phyloP scores from a whole-genome alignment of 2,329 filamentous ascomycete genomes.

The Huntiella abstrusa region DNA sequence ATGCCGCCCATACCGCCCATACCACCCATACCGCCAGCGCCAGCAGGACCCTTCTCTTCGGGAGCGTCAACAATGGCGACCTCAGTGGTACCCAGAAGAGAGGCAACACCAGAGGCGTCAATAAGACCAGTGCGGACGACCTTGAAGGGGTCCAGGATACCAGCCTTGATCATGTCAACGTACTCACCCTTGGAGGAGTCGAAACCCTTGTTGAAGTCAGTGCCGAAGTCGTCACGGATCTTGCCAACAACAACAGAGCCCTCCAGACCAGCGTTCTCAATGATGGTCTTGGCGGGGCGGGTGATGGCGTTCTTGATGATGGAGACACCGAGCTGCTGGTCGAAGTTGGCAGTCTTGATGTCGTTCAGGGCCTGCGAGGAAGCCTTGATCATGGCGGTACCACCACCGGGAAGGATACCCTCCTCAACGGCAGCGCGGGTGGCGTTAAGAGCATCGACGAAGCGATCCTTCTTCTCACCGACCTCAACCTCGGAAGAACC shows the following conservation, averaged over 20 bases:
- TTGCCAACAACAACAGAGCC: slow-evolving; percentile 94
- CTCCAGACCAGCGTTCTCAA: slow-evolving; percentile 94
- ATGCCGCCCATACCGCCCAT: slow-evolving; percentile 45
- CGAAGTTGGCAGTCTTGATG: slow-evolving; percentile 86
- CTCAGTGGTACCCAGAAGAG: slow-evolving; percentile 91
- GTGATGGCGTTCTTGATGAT: slow-evolving; percentile 98
- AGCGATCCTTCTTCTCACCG: slow-evolving; percentile 99
- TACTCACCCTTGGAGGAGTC: slow-evolving; percentile 95
- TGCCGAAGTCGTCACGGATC: slow-evolving; percentile 80
- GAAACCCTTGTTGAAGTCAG: slow-evolving; percentile 96
- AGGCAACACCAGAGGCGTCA: slow-evolving; percentile 90
- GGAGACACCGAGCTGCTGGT: slow-evolving; percentile 94
- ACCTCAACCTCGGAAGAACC: slow-evolving; percentile 97
- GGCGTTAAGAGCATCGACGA: slow-evolving; percentile 94
- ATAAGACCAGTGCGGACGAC: slow-evolving; percentile 91
- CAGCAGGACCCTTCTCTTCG: slow-evolving; percentile 66
- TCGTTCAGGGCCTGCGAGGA: slow-evolving; percentile 68
- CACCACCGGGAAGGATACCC: slow-evolving; percentile 95
- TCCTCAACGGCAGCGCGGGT: slow-evolving; percentile 97
- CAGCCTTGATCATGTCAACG: slow-evolving; percentile 91
- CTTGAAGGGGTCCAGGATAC: slow-evolving; percentile 99
- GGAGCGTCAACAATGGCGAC: slow-evolving; percentile 92
- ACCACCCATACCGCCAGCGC: slow-evolving; percentile 44
- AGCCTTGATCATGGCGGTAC: slow-evolving; percentile 94
- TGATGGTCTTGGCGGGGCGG: slow-evolving; percentile 79